Evolutionary conservation across 2,329 filamentous ascomycete genomes (phyloP), one percentile per base, ranked within the genome.

Genomic region (Fusarium sp.): DNA sequence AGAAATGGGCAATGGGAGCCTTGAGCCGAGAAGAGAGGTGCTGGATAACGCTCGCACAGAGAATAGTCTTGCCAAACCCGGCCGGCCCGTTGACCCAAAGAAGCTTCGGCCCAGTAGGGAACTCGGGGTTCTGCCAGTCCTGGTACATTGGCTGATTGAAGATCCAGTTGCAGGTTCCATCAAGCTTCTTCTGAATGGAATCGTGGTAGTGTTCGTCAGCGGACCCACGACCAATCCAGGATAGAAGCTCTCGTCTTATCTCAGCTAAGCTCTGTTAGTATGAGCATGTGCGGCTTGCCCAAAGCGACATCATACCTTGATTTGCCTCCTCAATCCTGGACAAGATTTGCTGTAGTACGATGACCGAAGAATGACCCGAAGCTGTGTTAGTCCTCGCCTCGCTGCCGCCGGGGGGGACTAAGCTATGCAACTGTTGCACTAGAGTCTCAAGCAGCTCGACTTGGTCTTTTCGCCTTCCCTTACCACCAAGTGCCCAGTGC

Each of bases 41-140:
- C 31, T 80, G 40, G 2, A 79, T 56, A 0, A 82, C 23, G 7
- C 54, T 73, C 7, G 79, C 72, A 58, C 76, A 78, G 2, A 80
- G 62, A 7, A 79, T 60, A 9, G 78, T 80, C 64, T 80, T 80
- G 8, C 78, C 78, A 44, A 75, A 79, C 2, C 31, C 31, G 78
- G 47, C 30, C 12, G 47, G 47, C 15, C 30, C 30, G 30, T 51
- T 51, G 31, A 37, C 31, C 47, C 47, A 51, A 13, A 51, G 47
- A 30, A 51, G 47, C 47, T 51, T 51, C 37, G 47, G 31, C 18
- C 47, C 47, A 16, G n/a, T 2, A 23, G 47, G 37, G 47, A 12
- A 15, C 30, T 51, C 47, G 37, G 7, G 30, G 13, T 23, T 23
- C 15, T 37, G 30, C 47, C 31, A 51, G 31, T 51, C 23, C 31